Evolutionary conservation across 495 filamentous ascomycete genomes (phyloP).

Genomic region (Bathelium albidoporum): DNA sequence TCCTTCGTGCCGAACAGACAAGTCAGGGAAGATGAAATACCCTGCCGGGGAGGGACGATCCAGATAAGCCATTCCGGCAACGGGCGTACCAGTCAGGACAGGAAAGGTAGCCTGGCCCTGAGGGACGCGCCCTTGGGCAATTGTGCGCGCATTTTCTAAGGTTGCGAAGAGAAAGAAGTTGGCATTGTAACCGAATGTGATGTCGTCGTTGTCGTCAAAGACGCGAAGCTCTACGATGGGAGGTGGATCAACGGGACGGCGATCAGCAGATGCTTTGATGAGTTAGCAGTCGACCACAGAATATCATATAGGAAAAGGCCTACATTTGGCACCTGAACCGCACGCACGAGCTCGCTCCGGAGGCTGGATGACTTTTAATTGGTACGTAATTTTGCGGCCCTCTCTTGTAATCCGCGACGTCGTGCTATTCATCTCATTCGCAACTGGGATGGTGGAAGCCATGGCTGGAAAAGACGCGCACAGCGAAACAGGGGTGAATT

Average conservation of each 20-base stretch:
- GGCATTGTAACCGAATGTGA: slow-evolving; percentile 88
- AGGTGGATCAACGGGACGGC: slow-evolving; percentile 91
- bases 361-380: slow-evolving; percentile 81
- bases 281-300: slow-evolving; percentile 6
- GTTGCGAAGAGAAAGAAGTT: slow-evolving; percentile 98
- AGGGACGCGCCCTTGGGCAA: slow-evolving; percentile 69
- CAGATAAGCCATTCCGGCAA: slow-evolving; percentile 93
- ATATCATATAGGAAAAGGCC: slow-evolving; percentile 25
- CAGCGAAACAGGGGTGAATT: not conserved
- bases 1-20: slow-evolving; percentile 94
- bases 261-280: slow-evolving; percentile 73
- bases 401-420: slow-evolving; percentile 62
- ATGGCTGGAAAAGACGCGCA: not conserved
- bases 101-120: slow-evolving; percentile 57
- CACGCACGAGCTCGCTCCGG: slow-evolving; percentile 93
- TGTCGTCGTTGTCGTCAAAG: slow-evolving; percentile 54
- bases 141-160: slow-evolving; percentile 73
- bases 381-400: slow-evolving; percentile 72
- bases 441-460: slow-evolving; percentile 28
- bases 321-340: slow-evolving; percentile 90
- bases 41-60: slow-evolving; percentile 85
- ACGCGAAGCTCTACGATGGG: slow-evolving; percentile 91
- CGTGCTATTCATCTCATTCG: slow-evolving; percentile 49
- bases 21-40: slow-evolving; percentile 96
- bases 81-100: slow-evolving; percentile 88